A percentile compares a stretch with the other conserved stretches of the same genome.
Conservation (phyloP, 2,329 filamentous ascomycete species). For the Colletotrichum sp. region DNA sequence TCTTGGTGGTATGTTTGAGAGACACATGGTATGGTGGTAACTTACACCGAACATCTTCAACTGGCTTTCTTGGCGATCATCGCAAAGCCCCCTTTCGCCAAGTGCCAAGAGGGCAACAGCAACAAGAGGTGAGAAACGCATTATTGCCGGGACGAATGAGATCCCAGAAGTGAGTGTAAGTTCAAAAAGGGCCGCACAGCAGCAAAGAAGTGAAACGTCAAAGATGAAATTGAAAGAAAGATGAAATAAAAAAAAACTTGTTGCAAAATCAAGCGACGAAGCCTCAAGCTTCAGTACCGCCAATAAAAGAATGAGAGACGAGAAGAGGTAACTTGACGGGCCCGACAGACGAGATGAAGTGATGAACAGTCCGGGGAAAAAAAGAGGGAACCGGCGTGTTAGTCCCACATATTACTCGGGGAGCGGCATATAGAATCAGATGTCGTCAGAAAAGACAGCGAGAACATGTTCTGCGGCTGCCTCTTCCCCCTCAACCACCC, state of each 20-base stretch:
- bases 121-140: neutral
- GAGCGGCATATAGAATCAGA: neutral
- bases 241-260: neutral
- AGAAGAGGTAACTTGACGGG: neutral
- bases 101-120: constrained; percentile 3
- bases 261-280: neutral
- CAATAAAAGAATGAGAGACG: neutral
- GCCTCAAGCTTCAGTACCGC: neutral
- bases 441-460: neutral
- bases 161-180: neutral
- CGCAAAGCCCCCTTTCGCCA: constrained; percentile 6
- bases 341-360: neutral
- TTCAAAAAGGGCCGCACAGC: neutral
- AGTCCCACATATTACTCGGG: neutral
- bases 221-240: neutral
- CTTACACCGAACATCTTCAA: neutral
- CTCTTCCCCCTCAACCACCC: neutral
- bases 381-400: neutral
- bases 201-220: neutral
- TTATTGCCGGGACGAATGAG: neutral
- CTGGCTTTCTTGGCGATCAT: constrained; percentile 16
- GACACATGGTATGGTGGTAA: neutral
- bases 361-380: neutral
- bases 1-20: neutral
- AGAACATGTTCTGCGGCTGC: neutral